Evolutionary conservation across 306 rosid genomes (phyloP).

Genomic region (Fragaria iinumae): DNA sequence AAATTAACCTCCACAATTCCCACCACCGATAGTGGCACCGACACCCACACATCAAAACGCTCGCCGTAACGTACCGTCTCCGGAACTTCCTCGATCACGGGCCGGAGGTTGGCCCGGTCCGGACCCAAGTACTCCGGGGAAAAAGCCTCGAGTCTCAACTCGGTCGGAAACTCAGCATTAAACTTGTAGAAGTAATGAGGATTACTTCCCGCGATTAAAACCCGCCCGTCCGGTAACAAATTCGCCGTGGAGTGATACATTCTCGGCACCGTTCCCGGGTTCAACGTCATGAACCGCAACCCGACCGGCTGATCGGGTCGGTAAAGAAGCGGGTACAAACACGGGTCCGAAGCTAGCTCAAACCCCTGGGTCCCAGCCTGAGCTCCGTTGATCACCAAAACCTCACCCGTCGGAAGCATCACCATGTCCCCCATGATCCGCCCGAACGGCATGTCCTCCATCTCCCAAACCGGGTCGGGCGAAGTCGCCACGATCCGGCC

Average conservation of each 20-base stretch:
- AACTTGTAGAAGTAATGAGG: constrained; percentile 64
- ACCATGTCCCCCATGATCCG: constrained; percentile 97
- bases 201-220: constrained; percentile 73
- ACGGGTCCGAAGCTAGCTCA: constrained; percentile 62
- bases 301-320: constrained; percentile 67
- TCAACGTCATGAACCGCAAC: constrained; percentile 76
- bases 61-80: constrained; percentile 54
- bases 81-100: constrained; percentile 48
- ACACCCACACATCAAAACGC: constrained; percentile 47
- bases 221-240: constrained; percentile 74
- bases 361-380: constrained; percentile 78
- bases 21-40: constrained; percentile 62
- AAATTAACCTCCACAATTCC: constrained; percentile 74
- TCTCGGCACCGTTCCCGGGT: constrained; percentile 72
- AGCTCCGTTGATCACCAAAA: constrained; percentile 77
- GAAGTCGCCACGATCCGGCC: constrained; percentile 60
- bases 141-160: constrained; percentile 68
- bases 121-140: constrained; percentile 70
- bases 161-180: constrained; percentile 58
- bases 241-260: constrained; percentile 85
- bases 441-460: constrained; percentile 84
- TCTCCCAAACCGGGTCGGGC: constrained; percentile 56
- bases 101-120: constrained; percentile 62
- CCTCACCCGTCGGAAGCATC: constrained; percentile 69
- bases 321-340: constrained; percentile 69